Conservation (phyloP, 208 protist species). For the Angomonas ambiguus region DNA sequence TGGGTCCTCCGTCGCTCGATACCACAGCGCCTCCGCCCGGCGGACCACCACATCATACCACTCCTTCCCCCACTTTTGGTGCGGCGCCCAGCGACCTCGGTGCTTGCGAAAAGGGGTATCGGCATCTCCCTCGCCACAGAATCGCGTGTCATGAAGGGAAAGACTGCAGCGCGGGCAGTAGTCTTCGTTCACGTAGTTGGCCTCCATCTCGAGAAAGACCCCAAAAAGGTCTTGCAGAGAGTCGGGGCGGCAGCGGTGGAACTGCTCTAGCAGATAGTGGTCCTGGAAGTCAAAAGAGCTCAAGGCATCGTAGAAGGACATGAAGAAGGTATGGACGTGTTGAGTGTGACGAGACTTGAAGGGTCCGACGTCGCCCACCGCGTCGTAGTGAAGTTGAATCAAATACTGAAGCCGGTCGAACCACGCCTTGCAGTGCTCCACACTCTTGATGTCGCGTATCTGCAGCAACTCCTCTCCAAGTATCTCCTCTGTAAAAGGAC, state of each 20-base stretch:
- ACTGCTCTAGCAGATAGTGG: constrained; percentile 59
- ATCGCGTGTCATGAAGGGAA: constrained; percentile 73
- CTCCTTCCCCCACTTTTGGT: constrained; percentile 81
- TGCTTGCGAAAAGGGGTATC: constrained; percentile 80
- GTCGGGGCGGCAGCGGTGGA: constrained; percentile 49
- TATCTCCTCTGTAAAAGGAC: constrained; percentile 56
- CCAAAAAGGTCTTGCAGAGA: constrained; percentile 77
- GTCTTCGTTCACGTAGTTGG: constrained; percentile 76
- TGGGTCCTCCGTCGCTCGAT: constrained; percentile 81
- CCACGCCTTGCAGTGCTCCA: constrained; percentile 86
- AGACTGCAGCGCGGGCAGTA: constrained; percentile 87
- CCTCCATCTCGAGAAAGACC: constrained; percentile 90
- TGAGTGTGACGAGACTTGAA: constrained; percentile 78
- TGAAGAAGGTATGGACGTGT: constrained; percentile 87
- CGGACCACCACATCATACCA: constrained; percentile 84
- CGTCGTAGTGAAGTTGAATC: constrained; percentile 82
- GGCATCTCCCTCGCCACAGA: constrained; percentile 79
- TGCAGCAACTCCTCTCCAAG: constrained; percentile 68
- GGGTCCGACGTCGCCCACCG: constrained; percentile 78
- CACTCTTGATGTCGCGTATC: constrained; percentile 74
- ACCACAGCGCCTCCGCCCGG: constrained; percentile 87
- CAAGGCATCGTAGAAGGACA: constrained; percentile 82
- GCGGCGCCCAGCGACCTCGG: constrained; percentile 80
- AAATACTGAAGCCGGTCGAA: constrained; percentile 73
- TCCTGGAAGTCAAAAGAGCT: constrained; percentile 86